Evolutionary conservation across 345 rosid species (phyloP), one percentile per base, ranked within the genome.

Genomic region (Turnera subulata): DNA sequence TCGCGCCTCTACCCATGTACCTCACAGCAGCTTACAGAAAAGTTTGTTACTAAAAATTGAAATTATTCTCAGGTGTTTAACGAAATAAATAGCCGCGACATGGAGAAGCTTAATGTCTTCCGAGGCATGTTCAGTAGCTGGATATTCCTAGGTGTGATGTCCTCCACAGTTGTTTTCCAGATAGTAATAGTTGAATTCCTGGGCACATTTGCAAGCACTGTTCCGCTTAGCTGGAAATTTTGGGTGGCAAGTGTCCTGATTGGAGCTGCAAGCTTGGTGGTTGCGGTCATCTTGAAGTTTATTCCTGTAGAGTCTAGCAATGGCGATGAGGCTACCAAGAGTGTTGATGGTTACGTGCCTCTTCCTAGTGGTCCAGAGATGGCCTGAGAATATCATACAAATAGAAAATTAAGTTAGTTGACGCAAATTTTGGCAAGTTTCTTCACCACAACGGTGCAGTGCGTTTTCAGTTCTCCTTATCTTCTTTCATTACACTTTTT

Each of bases 71-170:
- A 87, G 95, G 91, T 87, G 10, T 87, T 87, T 82, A 87, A 84
- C 50, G 91, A 87, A 60, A 79, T 87, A 55, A 87, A 78, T 64
- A 84, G 88, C 86, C 66, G 91, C 2, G 95, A 87, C 13, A 82
- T 84, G 74, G 88, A 78, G 76, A 82, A 77, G 82, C 73, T 84
- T 55, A 82, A 84, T 20, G 83, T 87, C 10, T 77, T 87, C 58
- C 42, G 20, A 2, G 86, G 83, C 53, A 62, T 84, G 20, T 77
- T 82, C 24, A 52, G 46, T 18, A 84, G 86, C 74, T 78, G 88
- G 88, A 66, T 82, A 4, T 87, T 87, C 82, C 32, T 82, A 20
- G 66, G 61, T 11, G 85, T 87, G 13, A 75, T 87, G 69, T 58
- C 63, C 6, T 60, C 65, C 51, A 87, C 91, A 0, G 79, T 84